Conservation (phyloP, 306 rosid species). For the Vicia sativa region DNA sequence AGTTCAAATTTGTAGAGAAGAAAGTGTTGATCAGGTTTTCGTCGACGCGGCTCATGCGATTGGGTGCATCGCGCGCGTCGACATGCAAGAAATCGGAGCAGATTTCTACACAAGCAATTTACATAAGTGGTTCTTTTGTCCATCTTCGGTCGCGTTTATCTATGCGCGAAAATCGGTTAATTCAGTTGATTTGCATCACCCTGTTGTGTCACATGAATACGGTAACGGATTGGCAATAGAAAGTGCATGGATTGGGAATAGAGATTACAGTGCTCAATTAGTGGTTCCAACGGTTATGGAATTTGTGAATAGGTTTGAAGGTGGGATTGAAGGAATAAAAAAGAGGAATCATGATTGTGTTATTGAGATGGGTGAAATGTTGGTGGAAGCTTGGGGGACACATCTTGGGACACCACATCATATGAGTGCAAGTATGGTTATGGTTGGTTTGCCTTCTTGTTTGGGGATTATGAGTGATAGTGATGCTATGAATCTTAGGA, state of each 20-base stretch:
- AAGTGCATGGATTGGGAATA: constrained; percentile 95
- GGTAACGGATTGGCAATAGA: constrained; percentile 89
- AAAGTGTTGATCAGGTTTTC: constrained; percentile 86
- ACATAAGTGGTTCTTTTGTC: constrained; percentile 97
- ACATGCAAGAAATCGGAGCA: constrained; percentile 89
- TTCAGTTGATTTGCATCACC: constrained; percentile 73
- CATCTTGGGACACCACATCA: constrained; percentile 75
- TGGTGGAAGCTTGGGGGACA: constrained; percentile 81
- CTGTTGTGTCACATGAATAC: constrained; percentile 90
- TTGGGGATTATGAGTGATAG: constrained; percentile 66
- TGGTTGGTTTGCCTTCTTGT: constrained; percentile 85
- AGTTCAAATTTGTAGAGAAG: constrained; percentile 87
- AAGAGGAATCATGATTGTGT: constrained; percentile 83
- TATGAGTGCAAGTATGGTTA: constrained; percentile 91
- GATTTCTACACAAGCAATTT: constrained; percentile 89
- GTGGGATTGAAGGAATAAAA: constrained; percentile 88
- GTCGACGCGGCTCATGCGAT: constrained; percentile 92
- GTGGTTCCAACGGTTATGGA: constrained; percentile 78
- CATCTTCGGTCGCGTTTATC: constrained; percentile 83
- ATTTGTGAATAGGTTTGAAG: constrained; percentile 77
- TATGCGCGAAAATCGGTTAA: constrained; percentile 41
- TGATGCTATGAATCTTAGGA: constrained; percentile 65
- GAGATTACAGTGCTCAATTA: constrained; percentile 91
- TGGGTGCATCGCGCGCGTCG: constrained; percentile 76
- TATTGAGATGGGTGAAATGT: constrained; percentile 86